These are phyloP conservation scores for Xylaria grammica DNA, from an alignment of 495 filamentous ascomycete genomes.

Conservation along the genomic window DNA sequence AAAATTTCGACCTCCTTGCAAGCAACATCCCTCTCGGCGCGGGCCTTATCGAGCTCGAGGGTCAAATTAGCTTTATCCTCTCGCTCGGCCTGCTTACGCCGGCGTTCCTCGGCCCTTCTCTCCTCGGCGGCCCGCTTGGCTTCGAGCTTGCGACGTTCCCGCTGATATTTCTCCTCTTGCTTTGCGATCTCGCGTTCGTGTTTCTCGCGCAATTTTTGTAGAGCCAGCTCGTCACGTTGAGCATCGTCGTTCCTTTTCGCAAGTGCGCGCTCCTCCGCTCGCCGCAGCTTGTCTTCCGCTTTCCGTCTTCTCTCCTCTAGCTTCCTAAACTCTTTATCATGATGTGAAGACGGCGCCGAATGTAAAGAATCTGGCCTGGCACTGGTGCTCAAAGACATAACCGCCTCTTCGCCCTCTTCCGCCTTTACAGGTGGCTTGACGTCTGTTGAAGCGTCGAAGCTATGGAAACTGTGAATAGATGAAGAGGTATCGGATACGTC, in stretches of 20 bases:
- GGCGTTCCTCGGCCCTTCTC: conserved; percentile 64
- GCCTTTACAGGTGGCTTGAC: conserved; percentile 30
- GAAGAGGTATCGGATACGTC: conserved; percentile 34
- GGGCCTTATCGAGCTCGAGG: conserved; percentile 57
- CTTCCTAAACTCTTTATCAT: conserved; percentile 78
- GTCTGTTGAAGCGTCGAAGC: conserved; percentile 32
- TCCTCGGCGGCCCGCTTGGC: conserved; percentile 63
- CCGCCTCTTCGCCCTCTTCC: conserved; percentile 33
- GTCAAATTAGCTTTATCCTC: conserved; percentile 56
- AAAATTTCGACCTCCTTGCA: conserved; percentile 66
- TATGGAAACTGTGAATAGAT: conserved; percentile 51
- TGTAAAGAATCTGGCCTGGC: conserved; percentile 13
- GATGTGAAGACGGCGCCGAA: conserved; percentile 42
- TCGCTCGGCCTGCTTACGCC: conserved; percentile 57
- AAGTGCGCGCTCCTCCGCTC: conserved; percentile 53
- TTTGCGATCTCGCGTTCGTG: conserved; percentile 64
- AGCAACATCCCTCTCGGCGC: conserved; percentile 62
- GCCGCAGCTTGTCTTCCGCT: conserved; percentile 69
- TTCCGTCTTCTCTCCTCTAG: conserved; percentile 72
- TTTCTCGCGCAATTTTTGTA: conserved; percentile 62
- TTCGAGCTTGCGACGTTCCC: conserved; percentile 67
- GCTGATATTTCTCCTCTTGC: conserved; percentile 67
- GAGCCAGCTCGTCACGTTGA: conserved; percentile 51
- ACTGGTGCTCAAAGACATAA: conserved; percentile 30
- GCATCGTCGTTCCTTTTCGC: conserved; percentile 45